Conservation (phyloP, 2,329 filamentous ascomycete species). For the Beauveria medogensis region DNA sequence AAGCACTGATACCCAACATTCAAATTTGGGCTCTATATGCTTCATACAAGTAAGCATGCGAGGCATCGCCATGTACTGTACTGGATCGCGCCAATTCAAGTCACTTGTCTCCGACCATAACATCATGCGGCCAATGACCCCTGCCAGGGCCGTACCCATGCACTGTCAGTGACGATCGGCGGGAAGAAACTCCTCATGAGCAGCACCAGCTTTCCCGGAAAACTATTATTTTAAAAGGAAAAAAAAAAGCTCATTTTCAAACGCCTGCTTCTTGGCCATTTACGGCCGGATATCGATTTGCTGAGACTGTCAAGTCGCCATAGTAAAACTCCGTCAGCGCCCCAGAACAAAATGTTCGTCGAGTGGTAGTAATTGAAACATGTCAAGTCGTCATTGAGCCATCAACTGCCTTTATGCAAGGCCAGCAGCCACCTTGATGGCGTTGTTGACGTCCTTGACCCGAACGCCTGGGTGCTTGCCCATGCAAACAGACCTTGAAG, state of each 20-base stretch:
- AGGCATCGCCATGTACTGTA: background rate
- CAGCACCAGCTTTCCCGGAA: background rate
- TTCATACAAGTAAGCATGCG: background rate
- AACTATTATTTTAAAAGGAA: background rate
- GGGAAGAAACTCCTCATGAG: no score
- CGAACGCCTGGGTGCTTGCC: conserved; percentile 31
- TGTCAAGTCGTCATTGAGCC: background rate
- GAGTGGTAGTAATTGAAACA: background rate
- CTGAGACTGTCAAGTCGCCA: background rate
- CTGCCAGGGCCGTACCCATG: background rate
- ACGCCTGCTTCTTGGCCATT: background rate
- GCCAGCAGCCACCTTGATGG: conserved; percentile 23
- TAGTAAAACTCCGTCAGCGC: background rate
- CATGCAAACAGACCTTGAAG: conserved; percentile 28
- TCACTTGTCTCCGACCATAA: background rate
- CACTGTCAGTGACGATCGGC: no score
- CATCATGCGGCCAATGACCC: background rate
- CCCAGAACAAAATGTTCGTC: background rate
- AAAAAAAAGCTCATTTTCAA: background rate
- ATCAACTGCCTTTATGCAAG: background rate
- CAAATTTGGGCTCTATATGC: background rate
- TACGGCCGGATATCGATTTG: background rate
- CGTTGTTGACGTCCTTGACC: conserved; percentile 28
- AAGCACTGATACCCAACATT: no score
- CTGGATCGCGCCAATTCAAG: background rate